Base-by-base conservation (phyloP, 164 flowering plant genomes). In the Houttuynia cordata region DNA sequence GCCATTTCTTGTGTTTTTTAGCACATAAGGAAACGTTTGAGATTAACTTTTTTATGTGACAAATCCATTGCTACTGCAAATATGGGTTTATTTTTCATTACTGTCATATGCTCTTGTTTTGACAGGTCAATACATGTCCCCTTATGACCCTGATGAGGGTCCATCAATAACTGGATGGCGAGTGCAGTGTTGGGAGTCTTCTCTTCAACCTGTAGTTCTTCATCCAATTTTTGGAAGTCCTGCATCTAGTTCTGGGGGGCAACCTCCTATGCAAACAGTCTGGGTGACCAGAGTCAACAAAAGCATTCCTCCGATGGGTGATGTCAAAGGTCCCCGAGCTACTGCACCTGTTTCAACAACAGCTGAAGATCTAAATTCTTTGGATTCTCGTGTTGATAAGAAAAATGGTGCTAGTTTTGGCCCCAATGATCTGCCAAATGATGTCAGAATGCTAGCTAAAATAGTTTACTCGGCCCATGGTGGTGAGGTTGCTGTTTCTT, bases 91-190 rank as follows among this genome's bases (percentile, higher is more conserved):
- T 10, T 10, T 5, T 17, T 20, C 17, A 53, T 20, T 23, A 20
- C 22, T 20, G 10, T 18, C 7, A 23, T n/a, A 18, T 53, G 10
- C n/a, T 12, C 45, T 1, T 57, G 59, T 10, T 34, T 68, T 45
- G 76, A 68, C 85, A 94, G 99, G 99, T 42, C 97, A 94, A 74
- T 94, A 94, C 77, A 94, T 94, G 99, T 94, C 99, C 41, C 99
- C 99, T 12, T 94, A 90, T 75, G 99, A 91, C 74, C 99, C 97
- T 24, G 97, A 94, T 79, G 99, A 94, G 77, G 97, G 99, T 39
- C 99, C 99, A 56, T 86, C 96, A 60, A 79, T 94, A 64, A 91
- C 93, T 22, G 97, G 99, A 56, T 94, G 99, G 99, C 82, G 99
- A 71, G 96, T 94, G 67, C 99, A 94, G 68, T 86, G 97, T 10